phyloP scores from a whole-genome alignment of 2,329 filamentous ascomycete species.

The Hyphodiscus sp. region DNA sequence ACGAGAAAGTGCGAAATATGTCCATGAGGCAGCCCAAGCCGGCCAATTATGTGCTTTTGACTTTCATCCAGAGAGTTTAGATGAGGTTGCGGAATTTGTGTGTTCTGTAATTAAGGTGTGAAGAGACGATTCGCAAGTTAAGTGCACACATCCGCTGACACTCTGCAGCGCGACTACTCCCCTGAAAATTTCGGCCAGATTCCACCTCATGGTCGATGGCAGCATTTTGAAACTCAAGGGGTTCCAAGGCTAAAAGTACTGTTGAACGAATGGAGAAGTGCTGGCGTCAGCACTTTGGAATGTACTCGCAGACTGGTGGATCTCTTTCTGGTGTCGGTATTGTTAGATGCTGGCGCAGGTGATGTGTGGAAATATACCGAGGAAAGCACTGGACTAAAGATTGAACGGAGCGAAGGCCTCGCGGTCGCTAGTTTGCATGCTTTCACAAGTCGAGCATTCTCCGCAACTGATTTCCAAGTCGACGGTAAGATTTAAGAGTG shows the following conservation, averaged over 20 bases:
- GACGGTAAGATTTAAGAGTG: neutral
- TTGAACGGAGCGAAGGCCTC: conserved; percentile 43
- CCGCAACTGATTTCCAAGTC: conserved; percentile 9
- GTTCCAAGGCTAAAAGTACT: conserved; percentile 42
- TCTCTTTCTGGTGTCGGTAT: conserved; percentile 54
- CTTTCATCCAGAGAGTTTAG: too few relatives aligned
- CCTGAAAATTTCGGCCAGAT: conserved; percentile 31
- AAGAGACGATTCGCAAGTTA: too few relatives aligned
- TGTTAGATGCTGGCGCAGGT: conserved; percentile 49
- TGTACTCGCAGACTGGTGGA: conserved; percentile 49
- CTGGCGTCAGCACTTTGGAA: conserved; percentile 38
- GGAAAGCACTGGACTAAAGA: conserved; percentile 29
- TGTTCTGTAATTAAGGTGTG: too few relatives aligned
- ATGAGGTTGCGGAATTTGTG: too few relatives aligned
- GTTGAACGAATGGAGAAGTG: conserved; percentile 38
- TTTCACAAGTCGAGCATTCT: conserved; percentile 39
- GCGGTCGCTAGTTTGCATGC: conserved; percentile 45
- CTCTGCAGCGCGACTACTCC: conserved; percentile 31
- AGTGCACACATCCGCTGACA: too few relatives aligned
- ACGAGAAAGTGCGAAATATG: too few relatives aligned
- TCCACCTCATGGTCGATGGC: conserved; percentile 45
- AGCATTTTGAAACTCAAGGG: conserved; percentile 55
- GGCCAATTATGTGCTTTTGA: too few relatives aligned
- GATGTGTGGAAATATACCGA: conserved; percentile 43
- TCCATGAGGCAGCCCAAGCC: neutral